These are phyloP conservation scores for Thalassiosira profunda DNA, from an alignment of 108 stramenopile species.

Conservation along the genomic window DNA sequence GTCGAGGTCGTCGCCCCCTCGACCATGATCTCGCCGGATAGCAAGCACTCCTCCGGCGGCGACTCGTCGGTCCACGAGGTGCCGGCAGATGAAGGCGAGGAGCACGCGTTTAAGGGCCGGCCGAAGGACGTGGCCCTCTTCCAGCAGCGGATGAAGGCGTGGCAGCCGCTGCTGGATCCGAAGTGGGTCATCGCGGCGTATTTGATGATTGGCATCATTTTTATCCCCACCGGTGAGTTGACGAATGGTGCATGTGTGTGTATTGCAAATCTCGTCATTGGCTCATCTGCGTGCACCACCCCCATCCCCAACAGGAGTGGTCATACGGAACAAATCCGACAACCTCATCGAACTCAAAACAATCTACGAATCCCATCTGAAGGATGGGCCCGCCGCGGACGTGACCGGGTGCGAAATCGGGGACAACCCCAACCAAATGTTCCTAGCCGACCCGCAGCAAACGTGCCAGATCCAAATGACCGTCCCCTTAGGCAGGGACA, in stretches of 20 bases:
- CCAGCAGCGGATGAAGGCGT: conserved; percentile 93
- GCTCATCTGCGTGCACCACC: too few relatives aligned
- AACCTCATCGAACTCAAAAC: conserved; percentile 61
- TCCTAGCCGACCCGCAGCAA: conserved; percentile 27
- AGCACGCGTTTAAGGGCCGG: too few relatives aligned
- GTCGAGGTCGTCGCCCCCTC: too few relatives aligned
- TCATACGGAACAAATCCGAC: conserved; percentile 59
- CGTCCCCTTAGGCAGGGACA: conserved; percentile 45
- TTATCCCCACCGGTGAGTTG: conserved; percentile 88
- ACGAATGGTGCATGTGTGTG: background rate
- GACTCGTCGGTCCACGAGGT: too few relatives aligned
- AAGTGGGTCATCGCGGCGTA: conserved; percentile 84
- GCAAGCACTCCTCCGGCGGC: too few relatives aligned
- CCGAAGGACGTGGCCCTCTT: conserved; percentile 68
- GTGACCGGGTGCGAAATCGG: conserved; percentile 48
- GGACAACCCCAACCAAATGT: conserved; percentile 49
- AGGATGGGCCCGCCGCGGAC: conserved; percentile 26
- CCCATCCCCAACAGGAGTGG: conserved; percentile 48
- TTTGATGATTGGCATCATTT: conserved; percentile 78
- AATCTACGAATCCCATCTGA: conserved; percentile 57
- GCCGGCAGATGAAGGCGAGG: too few relatives aligned
- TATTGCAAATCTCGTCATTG: background rate
- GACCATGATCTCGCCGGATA: too few relatives aligned
- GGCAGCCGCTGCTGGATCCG: conserved; percentile 96
- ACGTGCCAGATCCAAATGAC: conserved; percentile 47